Percentiles rank a stretch among this genome's conserved stretches.
These are phyloP conservation scores for Pseudogymnoascus sp. DNA, from an alignment of 2,329 filamentous ascomycete genomes.

Conservation along the genomic window DNA sequence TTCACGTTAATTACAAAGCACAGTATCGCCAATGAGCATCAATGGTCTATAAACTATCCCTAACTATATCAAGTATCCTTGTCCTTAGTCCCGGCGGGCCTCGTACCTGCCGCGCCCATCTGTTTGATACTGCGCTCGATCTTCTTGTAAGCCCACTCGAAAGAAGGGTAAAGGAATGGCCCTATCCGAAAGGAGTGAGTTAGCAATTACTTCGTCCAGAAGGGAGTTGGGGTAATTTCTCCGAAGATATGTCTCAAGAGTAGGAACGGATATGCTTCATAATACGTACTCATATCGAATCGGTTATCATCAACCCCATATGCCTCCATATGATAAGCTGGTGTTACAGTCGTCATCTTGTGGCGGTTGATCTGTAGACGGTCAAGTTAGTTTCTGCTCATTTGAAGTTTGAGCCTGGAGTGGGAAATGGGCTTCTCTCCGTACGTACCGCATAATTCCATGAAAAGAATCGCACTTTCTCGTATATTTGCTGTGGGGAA, in stretches of 20 bases:
- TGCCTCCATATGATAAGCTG: conserved; percentile 29
- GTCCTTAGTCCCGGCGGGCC: neutral
- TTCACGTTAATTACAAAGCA: neutral
- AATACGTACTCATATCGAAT: conserved; percentile 48
- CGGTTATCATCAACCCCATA: conserved; percentile 51
- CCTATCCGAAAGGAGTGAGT: conserved; percentile 19
- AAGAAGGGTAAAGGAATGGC: conserved; percentile 46
- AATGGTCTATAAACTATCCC: neutral
- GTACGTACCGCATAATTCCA: neutral
- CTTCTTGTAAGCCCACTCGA: conserved; percentile 32
- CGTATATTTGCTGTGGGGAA: conserved; percentile 14
- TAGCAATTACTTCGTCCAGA: neutral
- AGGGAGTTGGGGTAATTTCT: neutral
- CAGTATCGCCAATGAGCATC: neutral
- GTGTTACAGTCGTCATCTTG: conserved; percentile 50
- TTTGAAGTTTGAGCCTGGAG: neutral
- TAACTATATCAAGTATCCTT: conserved; percentile 8
- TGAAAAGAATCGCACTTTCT: conserved; percentile 39
- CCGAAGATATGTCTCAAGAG: neutral
- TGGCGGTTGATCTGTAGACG: conserved; percentile 52
- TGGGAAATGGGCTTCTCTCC: neutral
- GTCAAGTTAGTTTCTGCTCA: neutral
- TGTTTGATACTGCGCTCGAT: conserved; percentile 38
- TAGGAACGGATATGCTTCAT: conserved; percentile 20
- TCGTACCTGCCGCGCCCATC: conserved; percentile 31